A percentile compares a stretch with the other conserved stretches of the same genome.
These are phyloP conservation scores for Candida qinlingensis DNA, from an alignment of 805 yeast genomes.

Conservation along the genomic window DNA sequence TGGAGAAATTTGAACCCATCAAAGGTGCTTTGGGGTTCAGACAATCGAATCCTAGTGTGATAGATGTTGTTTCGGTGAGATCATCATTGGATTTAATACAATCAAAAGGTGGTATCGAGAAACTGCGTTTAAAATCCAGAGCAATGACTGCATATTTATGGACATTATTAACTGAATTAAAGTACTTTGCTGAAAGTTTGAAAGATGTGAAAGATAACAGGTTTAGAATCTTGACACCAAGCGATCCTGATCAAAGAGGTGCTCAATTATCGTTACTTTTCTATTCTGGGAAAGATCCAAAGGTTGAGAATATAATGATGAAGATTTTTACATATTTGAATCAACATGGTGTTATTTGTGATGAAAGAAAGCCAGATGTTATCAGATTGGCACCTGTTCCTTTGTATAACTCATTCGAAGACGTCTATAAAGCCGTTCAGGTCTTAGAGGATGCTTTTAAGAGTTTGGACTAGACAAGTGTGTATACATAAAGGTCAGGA, in stretches of 20 bases:
- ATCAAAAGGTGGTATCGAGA: slow-evolving; percentile 57
- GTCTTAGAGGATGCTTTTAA: slow-evolving; percentile 33
- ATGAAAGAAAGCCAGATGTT: slow-evolving; percentile 89
- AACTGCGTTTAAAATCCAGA: slow-evolving; percentile 51
- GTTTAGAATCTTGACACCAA: slow-evolving; percentile 74
- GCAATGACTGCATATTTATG: slow-evolving; percentile 54
- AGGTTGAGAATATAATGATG: slow-evolving; percentile 51
- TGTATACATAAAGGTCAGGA: not conserved
- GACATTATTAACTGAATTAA: slow-evolving; percentile 38
- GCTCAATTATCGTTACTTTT: slow-evolving; percentile 79
- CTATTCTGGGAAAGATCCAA: slow-evolving; percentile 38
- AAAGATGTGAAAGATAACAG: slow-evolving; percentile 4
- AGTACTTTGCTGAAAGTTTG: slow-evolving; percentile 34
- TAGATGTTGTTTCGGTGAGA: slow-evolving; percentile 72
- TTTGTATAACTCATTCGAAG: slow-evolving; percentile 70
- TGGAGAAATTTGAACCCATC: slow-evolving; percentile 71
- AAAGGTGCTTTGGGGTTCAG: slow-evolving; percentile 83
- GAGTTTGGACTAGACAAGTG: not conserved
- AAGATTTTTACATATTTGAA: slow-evolving; percentile 44
- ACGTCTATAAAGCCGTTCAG: slow-evolving; percentile 44
- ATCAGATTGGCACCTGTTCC: slow-evolving; percentile 86
- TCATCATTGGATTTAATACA: slow-evolving; percentile 59
- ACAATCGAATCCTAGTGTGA: slow-evolving; percentile 86
- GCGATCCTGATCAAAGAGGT: slow-evolving; percentile 54
- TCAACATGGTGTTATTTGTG: slow-evolving; percentile 65